Evolutionary conservation across 192 early-diverging fungal genomes (phyloP).

Genomic region (Spinellus fusiger): DNA sequence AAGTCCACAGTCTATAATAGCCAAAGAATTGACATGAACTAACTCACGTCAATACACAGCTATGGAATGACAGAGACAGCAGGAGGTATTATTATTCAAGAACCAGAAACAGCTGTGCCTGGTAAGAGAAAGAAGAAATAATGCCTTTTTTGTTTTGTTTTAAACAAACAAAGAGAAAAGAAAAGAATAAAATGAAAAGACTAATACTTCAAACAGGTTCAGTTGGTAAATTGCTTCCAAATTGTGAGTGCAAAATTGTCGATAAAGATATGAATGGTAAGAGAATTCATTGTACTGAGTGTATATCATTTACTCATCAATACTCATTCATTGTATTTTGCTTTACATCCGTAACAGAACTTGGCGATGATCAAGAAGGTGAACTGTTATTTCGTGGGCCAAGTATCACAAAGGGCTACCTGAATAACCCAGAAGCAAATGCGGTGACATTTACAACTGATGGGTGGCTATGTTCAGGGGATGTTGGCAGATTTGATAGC

Average conservation of each 20-base stretch:
- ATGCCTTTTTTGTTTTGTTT: not conserved
- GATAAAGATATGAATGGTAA: conserved; percentile 41
- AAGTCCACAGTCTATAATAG: not conserved
- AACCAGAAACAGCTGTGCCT: not conserved
- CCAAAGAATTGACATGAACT: conserved; percentile 8
- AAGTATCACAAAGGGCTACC: conserved; percentile 48
- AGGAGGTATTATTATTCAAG: conserved; percentile 23
- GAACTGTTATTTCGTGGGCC: conserved; percentile 42
- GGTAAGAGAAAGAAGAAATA: not conserved
- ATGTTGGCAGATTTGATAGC: conserved; percentile 50
- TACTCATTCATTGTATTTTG: too few species aligned
- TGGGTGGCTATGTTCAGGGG: conserved; percentile 49
- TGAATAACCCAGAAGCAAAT: conserved; percentile 42
- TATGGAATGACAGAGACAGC: conserved; percentile 59
- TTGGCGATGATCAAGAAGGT: conserved; percentile 39
- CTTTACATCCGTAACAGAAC: too few species aligned
- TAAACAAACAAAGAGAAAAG: not conserved
- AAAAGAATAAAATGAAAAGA: not conserved
- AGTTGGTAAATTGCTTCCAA: conserved; percentile 36
- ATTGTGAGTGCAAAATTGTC: conserved; percentile 35
- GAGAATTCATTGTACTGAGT: not conserved
- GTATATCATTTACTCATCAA: too few species aligned
- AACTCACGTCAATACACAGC: not conserved
- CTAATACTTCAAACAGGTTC: conserved; percentile 11
- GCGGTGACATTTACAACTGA: conserved; percentile 28